These are phyloP conservation scores for Anthostomella pinea DNA, from an alignment of 2,329 filamentous ascomycete genomes.

Conservation along the genomic window DNA sequence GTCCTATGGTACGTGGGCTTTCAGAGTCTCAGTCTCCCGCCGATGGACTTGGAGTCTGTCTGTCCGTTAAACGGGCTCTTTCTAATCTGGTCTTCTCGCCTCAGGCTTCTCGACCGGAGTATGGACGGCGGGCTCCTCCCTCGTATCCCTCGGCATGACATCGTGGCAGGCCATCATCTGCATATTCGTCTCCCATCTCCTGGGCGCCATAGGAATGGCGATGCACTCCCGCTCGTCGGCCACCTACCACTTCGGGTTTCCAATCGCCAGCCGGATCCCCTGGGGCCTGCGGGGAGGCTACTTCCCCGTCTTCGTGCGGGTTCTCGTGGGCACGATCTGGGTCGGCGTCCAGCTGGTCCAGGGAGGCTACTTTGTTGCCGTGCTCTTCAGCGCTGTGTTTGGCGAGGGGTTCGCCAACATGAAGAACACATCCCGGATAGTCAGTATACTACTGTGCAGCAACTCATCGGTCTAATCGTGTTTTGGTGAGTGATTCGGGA, in stretches of 20 bases:
- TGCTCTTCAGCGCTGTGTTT: constrained; percentile 8
- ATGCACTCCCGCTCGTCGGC: constrained; percentile 8
- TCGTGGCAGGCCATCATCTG: constrained; percentile 11
- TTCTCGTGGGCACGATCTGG: constrained; percentile 9
- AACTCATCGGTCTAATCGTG: constrained; percentile 4
- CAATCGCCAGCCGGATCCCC: constrained; percentile 7
- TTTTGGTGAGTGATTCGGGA: constrained; percentile 4
- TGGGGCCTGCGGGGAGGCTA: constrained; percentile 9
- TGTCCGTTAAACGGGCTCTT: too few relatives aligned
- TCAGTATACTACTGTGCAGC: constrained; percentile 8
- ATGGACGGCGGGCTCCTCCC: constrained; percentile 10
- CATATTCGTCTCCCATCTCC: constrained; percentile 8
- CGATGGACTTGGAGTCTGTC: too few relatives aligned
- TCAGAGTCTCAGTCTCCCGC: too few relatives aligned
- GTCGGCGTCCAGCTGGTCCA: constrained; percentile 8
- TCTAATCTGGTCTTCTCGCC: not conserved
- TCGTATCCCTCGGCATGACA: constrained; percentile 8
- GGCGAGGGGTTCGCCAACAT: constrained; percentile 8
- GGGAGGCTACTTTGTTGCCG: constrained; percentile 9
- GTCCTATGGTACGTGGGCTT: constrained; percentile 5
- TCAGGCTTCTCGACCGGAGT: constrained; percentile 8
- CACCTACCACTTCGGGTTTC: constrained; percentile 10
- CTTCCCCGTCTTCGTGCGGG: constrained; percentile 8
- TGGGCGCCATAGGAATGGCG: constrained; percentile 8
- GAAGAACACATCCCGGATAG: constrained; percentile 7